A percentile compares a stretch with the other conserved stretches of the same genome.
phyloP scores from a whole-genome alignment of 2,329 filamentous ascomycete genomes.

The Thelonectria olida region DNA sequence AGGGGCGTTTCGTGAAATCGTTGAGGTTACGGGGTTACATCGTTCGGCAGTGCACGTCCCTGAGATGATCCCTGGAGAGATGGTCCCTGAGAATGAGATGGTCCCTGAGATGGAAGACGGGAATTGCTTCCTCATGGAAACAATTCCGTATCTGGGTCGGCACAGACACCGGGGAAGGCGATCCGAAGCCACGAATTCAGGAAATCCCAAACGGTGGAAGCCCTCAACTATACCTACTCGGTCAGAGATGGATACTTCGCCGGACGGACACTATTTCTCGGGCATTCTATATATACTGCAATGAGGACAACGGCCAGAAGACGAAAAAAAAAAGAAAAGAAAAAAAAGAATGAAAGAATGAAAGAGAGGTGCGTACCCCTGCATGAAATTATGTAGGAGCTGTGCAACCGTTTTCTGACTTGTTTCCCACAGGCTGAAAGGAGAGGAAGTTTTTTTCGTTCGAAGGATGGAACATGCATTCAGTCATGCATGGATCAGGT shows the following conservation, averaged over 20 bases:
- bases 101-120: neutral
- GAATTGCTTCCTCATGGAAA: slow-evolving; percentile 1
- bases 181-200: slow-evolving; percentile 12
- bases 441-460: neutral
- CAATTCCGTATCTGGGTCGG: neutral
- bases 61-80: neutral
- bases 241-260: too few relatives aligned
- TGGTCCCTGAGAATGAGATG: neutral
- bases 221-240: too few relatives aligned
- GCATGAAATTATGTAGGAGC: slow-evolving; percentile 26
- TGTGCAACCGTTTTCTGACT: slow-evolving; percentile 15
- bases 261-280: too few relatives aligned
- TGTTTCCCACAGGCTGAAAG: neutral
- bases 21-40: slow-evolving; percentile 13
- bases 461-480: too few relatives aligned
- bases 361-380: slow-evolving; percentile 1
- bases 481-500: slow-evolving; percentile 10
- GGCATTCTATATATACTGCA: too few relatives aligned
- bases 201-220: too few relatives aligned
- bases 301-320: too few relatives aligned
- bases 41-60: slow-evolving; percentile 8
- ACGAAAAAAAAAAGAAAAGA: neutral
- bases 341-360: slow-evolving; percentile 1
- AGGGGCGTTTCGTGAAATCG: neutral
- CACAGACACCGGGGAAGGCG: slow-evolving; percentile 17